These are phyloP conservation scores for Vanrija pseudolonga DNA, from an alignment of 1,284 basidiomycete genomes.

Conservation along the genomic window DNA sequence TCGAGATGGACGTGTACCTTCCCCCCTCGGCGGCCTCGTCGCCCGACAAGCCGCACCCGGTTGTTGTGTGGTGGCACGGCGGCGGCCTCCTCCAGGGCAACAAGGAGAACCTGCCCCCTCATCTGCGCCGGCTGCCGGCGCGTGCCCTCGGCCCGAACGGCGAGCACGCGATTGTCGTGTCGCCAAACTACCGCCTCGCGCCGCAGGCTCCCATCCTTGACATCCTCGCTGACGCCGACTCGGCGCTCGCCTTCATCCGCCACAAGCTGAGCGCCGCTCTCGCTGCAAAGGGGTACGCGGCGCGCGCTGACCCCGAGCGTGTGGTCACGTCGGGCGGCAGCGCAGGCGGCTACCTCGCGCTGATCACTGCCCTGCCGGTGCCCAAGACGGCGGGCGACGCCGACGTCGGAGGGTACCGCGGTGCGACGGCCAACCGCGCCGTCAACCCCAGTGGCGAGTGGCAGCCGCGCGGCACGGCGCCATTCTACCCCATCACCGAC, in stretches of 20 bases:
- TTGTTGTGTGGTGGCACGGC: conserved; percentile 47
- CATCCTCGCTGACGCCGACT: conserved; percentile 37
- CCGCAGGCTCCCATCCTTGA: conserved; percentile 46
- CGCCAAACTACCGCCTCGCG: conserved; percentile 41
- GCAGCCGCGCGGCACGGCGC: conserved; percentile 33
- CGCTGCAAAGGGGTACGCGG: conserved; percentile 24
- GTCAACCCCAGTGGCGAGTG: conserved; percentile 30
- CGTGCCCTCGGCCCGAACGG: conserved; percentile 10
- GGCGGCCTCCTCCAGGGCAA: conserved; percentile 46
- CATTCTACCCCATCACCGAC: conserved; percentile 47
- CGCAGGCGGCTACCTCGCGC: conserved; percentile 44
- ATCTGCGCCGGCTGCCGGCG: conserved; percentile 39
- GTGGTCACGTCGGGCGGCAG: conserved; percentile 43
- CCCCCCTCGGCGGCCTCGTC: conserved; percentile 13
- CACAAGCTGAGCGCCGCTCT: conserved; percentile 34
- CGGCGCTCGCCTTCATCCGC: conserved; percentile 29
- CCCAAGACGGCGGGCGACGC: conserved; percentile 27
- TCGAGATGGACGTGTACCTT: conserved; percentile 45
- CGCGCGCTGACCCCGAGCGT: conserved; percentile 29
- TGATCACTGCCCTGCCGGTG: conserved; percentile 38
- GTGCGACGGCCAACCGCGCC: conserved; percentile 1
- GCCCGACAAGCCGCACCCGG: conserved; percentile 19
- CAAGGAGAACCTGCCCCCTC: conserved; percentile 48
- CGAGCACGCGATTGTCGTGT: conserved; percentile 34
- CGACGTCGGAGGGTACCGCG: conserved; percentile 38